Base-by-base conservation (phyloP, 2,329 filamentous ascomycete genomes). In the Magnaporthiopsis poae region DNA sequence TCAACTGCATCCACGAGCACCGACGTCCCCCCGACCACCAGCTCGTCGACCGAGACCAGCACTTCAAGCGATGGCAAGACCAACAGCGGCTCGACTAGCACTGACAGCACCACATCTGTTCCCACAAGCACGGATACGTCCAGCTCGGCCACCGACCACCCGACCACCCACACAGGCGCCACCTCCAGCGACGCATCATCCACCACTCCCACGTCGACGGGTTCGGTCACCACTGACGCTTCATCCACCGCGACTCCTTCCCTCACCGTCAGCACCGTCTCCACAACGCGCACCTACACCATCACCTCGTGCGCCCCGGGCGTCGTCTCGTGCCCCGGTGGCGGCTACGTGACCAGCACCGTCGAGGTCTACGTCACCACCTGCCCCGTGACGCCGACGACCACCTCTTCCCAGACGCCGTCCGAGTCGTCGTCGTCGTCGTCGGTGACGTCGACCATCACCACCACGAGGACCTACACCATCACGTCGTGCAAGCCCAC, bases 151-250 rank as follows among this genome's bases (percentile, higher is more conserved):
- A n/a, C 39, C 46, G 59, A 73, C 69, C 66, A 73, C 63, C 75
- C 74, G 64, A 69, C 75, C 64, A 70, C 69, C 13, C 71, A 71
- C 5, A 76, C 73, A 66, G 68, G 71, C 12, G 68, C 72, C 0
- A 71, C 67, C 12, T 62, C 74, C 9, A 74, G 73, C 52, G 65
- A 72, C 65, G 75, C 73, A 70, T 73, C 73, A 9, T 68, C 65
- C 61, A 68, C 69, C 60, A 60, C 69, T 60, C 70, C 72, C 29
- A 73, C 72, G 25, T 71, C 71, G 25, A 69, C 73, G 69, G 71
- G 73, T 59, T 69, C 74, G 60, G 70, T 74, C 61, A 65, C 71
- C 61, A 81, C 79, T 3, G 72, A 80, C 66, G 80, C 78, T 75
- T 29, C n/a, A 15, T 35, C 61, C 35, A 63, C 35, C 33, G 1